Evolutionary conservation across 345 rosid genomes (phyloP), one percentile per base, ranked within the genome.

Genomic region (Pugionium cornutum): DNA sequence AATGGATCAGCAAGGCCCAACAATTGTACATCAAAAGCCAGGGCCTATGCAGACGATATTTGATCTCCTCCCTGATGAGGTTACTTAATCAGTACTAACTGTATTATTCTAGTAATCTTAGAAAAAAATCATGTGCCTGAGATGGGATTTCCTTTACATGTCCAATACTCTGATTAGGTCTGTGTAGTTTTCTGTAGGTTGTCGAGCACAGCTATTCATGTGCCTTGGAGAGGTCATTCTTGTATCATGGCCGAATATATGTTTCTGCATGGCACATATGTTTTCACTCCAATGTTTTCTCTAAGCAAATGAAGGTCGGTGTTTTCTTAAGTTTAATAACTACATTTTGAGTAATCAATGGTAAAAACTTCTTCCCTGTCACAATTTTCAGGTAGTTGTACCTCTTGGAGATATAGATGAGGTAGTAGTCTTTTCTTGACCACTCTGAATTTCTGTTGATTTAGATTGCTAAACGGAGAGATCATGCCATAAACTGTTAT

Each of bases 241-340:
- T 94, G 79, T 94, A 94, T 68, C 99, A 94, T 66, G 99, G 99
- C 58, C 96, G 99, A 49, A 94, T 90, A 84, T 94, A 90, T 80
- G 97, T 90, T 69, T 94, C 97, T 26, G 81, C 99, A 30, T 94
- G 99, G 99, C 91, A 86, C 77, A 90, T 94, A 70, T 94, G 99
- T 83, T 94, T 94, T 76, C 99, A 90, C 82, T 90, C 97, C 37
- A 94, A 94, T 75, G 92, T 94, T 62, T 94, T 94, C 69, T 94
- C 99, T 57, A 94, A 94, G 86, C 99, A 94, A 75, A 85, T 94
- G 86, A 94, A 94, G 99, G 99, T 90, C 43, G 72, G 87, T 66
- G 18, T 18, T 31, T 39, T 57, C 61, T 61, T 3, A 11, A 60
- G 46, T 31, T 58, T 7, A 11, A 31, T 26, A 40, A 32, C 33